Conservation (phyloP, 768 basidiomycete species). For the Boletus fagicola region DNA sequence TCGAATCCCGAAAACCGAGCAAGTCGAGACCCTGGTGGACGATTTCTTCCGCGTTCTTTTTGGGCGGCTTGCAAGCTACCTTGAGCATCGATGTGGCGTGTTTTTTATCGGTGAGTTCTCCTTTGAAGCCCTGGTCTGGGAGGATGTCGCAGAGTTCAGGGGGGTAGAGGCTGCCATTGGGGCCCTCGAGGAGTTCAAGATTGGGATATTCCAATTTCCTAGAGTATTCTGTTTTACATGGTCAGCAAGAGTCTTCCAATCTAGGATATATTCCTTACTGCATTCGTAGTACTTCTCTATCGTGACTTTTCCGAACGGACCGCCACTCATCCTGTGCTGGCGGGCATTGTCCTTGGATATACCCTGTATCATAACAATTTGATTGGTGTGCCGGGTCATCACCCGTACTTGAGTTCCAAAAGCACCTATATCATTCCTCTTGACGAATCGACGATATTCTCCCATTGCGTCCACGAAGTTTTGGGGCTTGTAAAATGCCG, state of each 20-base stretch:
- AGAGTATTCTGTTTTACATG: slow-evolving; percentile 36
- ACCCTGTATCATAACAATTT: slow-evolving; percentile 64
- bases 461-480: slow-evolving; percentile 43
- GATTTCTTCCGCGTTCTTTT: slow-evolving; percentile 45
- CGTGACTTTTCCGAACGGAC: slow-evolving; percentile 35
- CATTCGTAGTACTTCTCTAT: slow-evolving; percentile 45
- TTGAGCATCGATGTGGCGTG: slow-evolving; percentile 50
- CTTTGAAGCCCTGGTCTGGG: slow-evolving; percentile 39
- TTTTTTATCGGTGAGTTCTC: slow-evolving; percentile 44
- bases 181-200: slow-evolving; percentile 41
- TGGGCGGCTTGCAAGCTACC: slow-evolving; percentile 46
- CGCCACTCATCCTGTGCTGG: slow-evolving; percentile 41
- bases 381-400: slow-evolving; percentile 59
- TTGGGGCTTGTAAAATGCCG: slow-evolving; percentile 44
- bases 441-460: slow-evolving; percentile 43
- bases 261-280: slow-evolving; percentile 31
- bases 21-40: slow-evolving; percentile 39
- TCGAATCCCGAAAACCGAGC: slow-evolving; percentile 39
- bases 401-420: slow-evolving; percentile 69
- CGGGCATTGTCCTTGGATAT: slow-evolving; percentile 40
- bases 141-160: slow-evolving; percentile 50
- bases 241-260: not conserved
- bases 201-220: slow-evolving; percentile 36
- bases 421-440: slow-evolving; percentile 43
- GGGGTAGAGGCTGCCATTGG: slow-evolving; percentile 39